Evolutionary conservation across 345 rosid species (phyloP).

Genomic region (Camelina neglecta): DNA sequence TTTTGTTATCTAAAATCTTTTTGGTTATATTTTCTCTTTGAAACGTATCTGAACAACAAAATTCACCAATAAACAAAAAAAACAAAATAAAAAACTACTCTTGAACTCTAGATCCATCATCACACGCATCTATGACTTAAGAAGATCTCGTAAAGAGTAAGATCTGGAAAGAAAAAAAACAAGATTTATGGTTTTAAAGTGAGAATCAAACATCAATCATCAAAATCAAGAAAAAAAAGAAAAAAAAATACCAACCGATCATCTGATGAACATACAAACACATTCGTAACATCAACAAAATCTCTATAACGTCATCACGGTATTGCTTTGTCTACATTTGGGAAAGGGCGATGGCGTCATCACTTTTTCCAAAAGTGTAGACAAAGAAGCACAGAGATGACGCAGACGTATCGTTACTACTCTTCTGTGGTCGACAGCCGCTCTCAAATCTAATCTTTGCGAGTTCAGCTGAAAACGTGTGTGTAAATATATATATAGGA

Average conservation of each 20-base stretch:
- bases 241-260: neutral
- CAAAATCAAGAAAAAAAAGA: neutral
- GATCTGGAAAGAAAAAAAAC: neutral
- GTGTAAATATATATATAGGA: too few species aligned
- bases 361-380: neutral
- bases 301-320: neutral
- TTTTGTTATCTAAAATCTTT: too few species aligned
- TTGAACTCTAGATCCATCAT: too few species aligned
- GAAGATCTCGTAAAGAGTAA: too few species aligned
- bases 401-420: neutral
- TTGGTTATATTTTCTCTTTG: too few species aligned
- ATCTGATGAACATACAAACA: neutral
- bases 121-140: too few species aligned
- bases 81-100: too few species aligned
- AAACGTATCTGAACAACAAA: too few species aligned
- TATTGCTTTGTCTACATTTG: slow-evolving; percentile 11
- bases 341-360: neutral
- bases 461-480: neutral
- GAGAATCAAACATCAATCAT: neutral
- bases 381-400: slow-evolving; percentile 13
- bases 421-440: neutral
- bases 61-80: too few species aligned
- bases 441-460: neutral
- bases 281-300: neutral
- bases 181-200: neutral